Conservation (phyloP, 2,329 filamentous ascomycete genomes). For the Daldinia eschscholtzii region DNA sequence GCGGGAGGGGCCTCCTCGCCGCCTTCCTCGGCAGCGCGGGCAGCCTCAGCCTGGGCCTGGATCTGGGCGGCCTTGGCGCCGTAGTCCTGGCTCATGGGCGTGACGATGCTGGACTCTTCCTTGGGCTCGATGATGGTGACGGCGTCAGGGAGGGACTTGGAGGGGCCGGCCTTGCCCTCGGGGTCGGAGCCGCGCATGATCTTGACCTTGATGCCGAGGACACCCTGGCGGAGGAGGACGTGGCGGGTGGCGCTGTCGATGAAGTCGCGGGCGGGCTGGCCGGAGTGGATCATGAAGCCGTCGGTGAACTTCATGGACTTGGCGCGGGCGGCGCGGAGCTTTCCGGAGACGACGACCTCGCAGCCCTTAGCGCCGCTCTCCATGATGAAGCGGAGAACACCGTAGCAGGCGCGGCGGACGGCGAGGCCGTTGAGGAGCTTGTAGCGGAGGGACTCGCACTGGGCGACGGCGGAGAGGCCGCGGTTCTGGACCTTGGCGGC, state of each 20-base stretch:
- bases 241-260: conserved; percentile 98
- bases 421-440: conserved; percentile 99
- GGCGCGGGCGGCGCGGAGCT: conserved; percentile 98
- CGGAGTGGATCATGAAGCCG: conserved; percentile 99
- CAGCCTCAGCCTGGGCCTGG: conserved; percentile 75
- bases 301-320: conserved; percentile 99
- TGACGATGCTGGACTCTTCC: conserved; percentile 95
- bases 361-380: conserved; percentile 99
- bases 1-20: conserved; percentile 65
- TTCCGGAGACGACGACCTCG: conserved; percentile 99
- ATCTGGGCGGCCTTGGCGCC: conserved; percentile 84
- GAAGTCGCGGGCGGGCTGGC: conserved; percentile 99
- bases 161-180: conserved; percentile 97
- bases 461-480: conserved; percentile 98
- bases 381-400: conserved; percentile 99
- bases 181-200: conserved; percentile 99
- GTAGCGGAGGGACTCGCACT: conserved; percentile 99
- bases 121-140: conserved; percentile 99
- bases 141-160: conserved; percentile 97
- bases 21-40: conserved; percentile 66
- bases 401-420: conserved; percentile 98
- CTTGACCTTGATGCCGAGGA: conserved; percentile 99
- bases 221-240: conserved; percentile 99
- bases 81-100: conserved; percentile 98
- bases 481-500: conserved; percentile 99